These are phyloP conservation scores for Talaromyces adpressus DNA, from an alignment of 495 filamentous ascomycete genomes.

Conservation along the genomic window DNA sequence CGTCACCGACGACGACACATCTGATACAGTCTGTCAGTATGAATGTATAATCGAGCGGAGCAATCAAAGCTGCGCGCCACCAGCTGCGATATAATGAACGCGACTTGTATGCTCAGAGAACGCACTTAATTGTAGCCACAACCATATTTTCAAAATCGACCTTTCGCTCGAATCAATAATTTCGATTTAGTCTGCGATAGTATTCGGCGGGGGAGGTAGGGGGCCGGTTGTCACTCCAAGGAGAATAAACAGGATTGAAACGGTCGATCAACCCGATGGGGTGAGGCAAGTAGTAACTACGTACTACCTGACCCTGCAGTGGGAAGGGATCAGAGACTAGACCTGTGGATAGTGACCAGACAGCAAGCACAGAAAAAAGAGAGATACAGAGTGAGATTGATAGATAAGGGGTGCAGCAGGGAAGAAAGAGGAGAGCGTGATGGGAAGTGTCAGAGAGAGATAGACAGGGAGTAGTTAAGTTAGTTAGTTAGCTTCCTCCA, in stretches of 20 bases:
- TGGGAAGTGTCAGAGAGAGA: neutral
- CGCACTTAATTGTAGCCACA: slow-evolving; percentile 79
- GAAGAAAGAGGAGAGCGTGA: neutral
- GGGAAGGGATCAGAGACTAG: neutral
- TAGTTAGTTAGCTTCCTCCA: neutral
- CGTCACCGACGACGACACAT: slow-evolving; percentile 97
- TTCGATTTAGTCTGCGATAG: neutral
- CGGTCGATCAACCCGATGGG: neutral
- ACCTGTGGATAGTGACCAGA: neutral
- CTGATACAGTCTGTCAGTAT: slow-evolving; percentile 34
- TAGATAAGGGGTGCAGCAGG: neutral
- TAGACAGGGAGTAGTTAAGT: neutral
- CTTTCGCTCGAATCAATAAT: neutral
- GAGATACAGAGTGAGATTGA: neutral
- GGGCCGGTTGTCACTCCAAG: neutral
- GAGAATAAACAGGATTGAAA: neutral
- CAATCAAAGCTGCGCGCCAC: neutral
- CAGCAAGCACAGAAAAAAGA: neutral
- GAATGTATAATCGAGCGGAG: neutral
- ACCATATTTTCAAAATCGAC: slow-evolving; percentile 46
- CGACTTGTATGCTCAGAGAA: slow-evolving; percentile 13
- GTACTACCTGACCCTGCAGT: neutral
- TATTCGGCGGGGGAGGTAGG: slow-evolving; percentile 13
- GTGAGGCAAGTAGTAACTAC: neutral
- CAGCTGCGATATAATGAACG: neutral